These are phyloP conservation scores for Cordia subcordata DNA, from an alignment of 257 asterid genomes.

Conservation along the genomic window DNA sequence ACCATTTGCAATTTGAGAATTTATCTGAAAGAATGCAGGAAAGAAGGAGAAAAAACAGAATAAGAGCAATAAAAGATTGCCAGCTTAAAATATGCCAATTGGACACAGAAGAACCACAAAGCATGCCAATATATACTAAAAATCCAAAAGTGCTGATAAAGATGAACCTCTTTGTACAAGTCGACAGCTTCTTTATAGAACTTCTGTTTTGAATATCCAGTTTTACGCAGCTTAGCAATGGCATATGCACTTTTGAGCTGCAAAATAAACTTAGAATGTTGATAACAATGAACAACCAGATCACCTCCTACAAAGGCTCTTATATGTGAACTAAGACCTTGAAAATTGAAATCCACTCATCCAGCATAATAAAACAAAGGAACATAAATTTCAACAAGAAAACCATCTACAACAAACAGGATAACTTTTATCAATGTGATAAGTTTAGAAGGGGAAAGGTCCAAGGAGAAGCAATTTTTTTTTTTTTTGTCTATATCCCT, in stretches of 20 bases:
- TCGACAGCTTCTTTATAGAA: slow-evolving; percentile 70
- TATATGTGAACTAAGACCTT: neutral
- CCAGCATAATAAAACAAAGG: too few relatives aligned
- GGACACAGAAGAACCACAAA: slow-evolving; percentile 16
- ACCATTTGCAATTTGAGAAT: slow-evolving; percentile 74
- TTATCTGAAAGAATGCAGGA: slow-evolving; percentile 51
- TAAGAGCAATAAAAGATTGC: neutral
- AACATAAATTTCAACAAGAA: neutral
- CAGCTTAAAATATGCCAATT: slow-evolving; percentile 18
- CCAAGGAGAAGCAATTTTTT: too few relatives aligned
- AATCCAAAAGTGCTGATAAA: slow-evolving; percentile 11
- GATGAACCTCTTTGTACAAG: slow-evolving; percentile 78
- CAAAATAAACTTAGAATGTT: slow-evolving; percentile 27
- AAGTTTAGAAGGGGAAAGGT: too few relatives aligned
- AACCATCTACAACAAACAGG: neutral
- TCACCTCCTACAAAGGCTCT: slow-evolving; percentile 1
- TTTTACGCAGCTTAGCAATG: slow-evolving; percentile 67
- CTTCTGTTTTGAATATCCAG: slow-evolving; percentile 71
- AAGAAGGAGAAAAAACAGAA: slow-evolving; percentile 1
- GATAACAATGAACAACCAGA: slow-evolving; percentile 8
- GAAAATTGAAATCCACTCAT: too few relatives aligned
- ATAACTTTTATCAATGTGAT: neutral
- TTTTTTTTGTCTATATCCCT: too few relatives aligned
- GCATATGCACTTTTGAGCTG: slow-evolving; percentile 88
- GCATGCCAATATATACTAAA: slow-evolving; percentile 1